Evolutionary conservation across 2,329 filamentous ascomycete species (phyloP).

Genomic region (Pseudogymnoascus sp.): DNA sequence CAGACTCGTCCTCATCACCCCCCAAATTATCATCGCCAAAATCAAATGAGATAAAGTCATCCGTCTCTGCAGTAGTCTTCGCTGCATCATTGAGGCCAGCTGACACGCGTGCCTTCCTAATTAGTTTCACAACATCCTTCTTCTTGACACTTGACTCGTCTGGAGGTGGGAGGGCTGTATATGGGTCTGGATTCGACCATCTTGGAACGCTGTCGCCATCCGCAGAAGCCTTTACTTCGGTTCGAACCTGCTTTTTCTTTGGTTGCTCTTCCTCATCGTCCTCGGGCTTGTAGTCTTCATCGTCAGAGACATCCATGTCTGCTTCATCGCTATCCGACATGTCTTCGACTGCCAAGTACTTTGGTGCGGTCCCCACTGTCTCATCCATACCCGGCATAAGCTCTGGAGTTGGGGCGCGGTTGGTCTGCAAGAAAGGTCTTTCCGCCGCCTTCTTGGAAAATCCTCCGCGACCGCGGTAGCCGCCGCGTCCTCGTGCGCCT

Average conservation of each 20-base stretch:
- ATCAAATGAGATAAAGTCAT: slow-evolving; percentile 88
- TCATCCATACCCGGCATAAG: slow-evolving; percentile 30
- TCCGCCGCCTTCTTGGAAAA: slow-evolving; percentile 25
- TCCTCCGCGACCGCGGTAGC: slow-evolving; percentile 23
- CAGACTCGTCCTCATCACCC: slow-evolving; percentile 30
- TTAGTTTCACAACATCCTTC: slow-evolving; percentile 81
- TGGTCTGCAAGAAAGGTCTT: slow-evolving; percentile 28
- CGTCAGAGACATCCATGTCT: slow-evolving; percentile 55
- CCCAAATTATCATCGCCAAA: slow-evolving; percentile 48
- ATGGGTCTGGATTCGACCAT: slow-evolving; percentile 95
- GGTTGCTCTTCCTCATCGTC: slow-evolving; percentile 33
- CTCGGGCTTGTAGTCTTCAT: slow-evolving; percentile 30
- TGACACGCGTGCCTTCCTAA: slow-evolving; percentile 77
- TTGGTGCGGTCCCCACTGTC: slow-evolving; percentile 31
- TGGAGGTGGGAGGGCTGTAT: slow-evolving; percentile 76
- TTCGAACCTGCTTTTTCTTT: slow-evolving; percentile 38
- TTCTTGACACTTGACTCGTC: slow-evolving; percentile 68
- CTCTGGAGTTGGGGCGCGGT: slow-evolving; percentile 30
- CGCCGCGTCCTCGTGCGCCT: slow-evolving; percentile 17
- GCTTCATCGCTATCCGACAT: slow-evolving; percentile 54
- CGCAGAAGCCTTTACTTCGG: slow-evolving; percentile 28
- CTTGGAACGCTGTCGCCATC: slow-evolving; percentile 51
- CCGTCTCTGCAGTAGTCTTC: slow-evolving; percentile 49
- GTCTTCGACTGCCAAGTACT: slow-evolving; percentile 49
- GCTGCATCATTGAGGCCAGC: slow-evolving; percentile 39